These are phyloP conservation scores for Lyophyllum atratum DNA, from an alignment of 768 basidiomycete genomes.

Conservation along the genomic window DNA sequence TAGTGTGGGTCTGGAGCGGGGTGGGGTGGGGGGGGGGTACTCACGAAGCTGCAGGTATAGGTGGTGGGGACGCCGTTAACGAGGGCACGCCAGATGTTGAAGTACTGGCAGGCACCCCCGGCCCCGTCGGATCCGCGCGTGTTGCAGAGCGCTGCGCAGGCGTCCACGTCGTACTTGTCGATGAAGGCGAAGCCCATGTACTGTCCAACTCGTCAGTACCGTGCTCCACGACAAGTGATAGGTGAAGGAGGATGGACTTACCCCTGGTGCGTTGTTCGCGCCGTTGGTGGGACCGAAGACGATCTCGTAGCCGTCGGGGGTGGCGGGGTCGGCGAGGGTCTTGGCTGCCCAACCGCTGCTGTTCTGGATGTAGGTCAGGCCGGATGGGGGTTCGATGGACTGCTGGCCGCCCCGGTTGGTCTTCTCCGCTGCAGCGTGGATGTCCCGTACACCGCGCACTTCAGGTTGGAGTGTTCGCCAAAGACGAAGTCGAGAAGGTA, in stretches of 20 bases:
- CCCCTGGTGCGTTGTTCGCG: slow-evolving; percentile 40
- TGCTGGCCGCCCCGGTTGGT: slow-evolving; percentile 46
- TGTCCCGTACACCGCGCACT: slow-evolving; percentile 49
- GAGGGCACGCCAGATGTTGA: slow-evolving; percentile 56
- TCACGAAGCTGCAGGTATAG: slow-evolving; percentile 51
- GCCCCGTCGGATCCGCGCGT: slow-evolving; percentile 38
- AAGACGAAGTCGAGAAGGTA: slow-evolving; percentile 39
- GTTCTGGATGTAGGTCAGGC: slow-evolving; percentile 43
- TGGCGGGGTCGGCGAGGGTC: slow-evolving; percentile 35
- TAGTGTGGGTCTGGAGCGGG: neutral
- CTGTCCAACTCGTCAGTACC: slow-evolving; percentile 23
- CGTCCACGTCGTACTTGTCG: slow-evolving; percentile 47
- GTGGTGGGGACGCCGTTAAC: slow-evolving; percentile 46
- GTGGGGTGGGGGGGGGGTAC: slow-evolving; percentile 8
- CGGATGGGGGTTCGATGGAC: slow-evolving; percentile 33
- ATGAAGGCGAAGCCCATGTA: slow-evolving; percentile 56
- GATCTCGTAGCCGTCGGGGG: slow-evolving; percentile 45
- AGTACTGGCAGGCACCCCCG: slow-evolving; percentile 50
- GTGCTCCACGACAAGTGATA: no score
- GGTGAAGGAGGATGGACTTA: slow-evolving; percentile 1
- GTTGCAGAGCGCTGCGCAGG: slow-evolving; percentile 48
- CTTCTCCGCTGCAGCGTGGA: slow-evolving; percentile 46
- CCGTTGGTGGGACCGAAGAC: no score
- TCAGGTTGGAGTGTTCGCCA: slow-evolving; percentile 43
- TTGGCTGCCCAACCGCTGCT: slow-evolving; percentile 43